phyloP scores from a whole-genome alignment of 352 stramenopile genomes.

The Pythium sukuiense region DNA sequence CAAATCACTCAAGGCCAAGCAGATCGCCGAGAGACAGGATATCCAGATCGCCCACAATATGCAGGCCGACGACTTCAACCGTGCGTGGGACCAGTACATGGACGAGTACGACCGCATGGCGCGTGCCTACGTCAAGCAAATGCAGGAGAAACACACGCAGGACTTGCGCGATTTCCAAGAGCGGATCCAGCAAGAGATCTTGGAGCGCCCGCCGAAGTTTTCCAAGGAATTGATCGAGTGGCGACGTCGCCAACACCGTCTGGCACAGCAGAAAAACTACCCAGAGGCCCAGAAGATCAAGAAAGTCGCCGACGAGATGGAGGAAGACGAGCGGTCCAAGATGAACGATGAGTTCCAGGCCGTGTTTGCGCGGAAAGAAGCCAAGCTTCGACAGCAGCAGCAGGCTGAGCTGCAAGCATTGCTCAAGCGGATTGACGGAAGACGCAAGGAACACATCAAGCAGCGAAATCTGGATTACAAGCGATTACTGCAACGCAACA shows the following conservation, averaged over 20 bases:
- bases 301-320: conserved; percentile 92
- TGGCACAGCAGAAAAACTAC: conserved; percentile 94
- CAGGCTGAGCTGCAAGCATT: conserved; percentile 91
- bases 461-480: conserved; percentile 93
- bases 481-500: conserved; percentile 93
- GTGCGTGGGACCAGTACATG: conserved; percentile 94
- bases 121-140: conserved; percentile 93
- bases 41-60: conserved; percentile 96
- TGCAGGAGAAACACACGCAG: conserved; percentile 89
- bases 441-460: conserved; percentile 93
- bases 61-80: conserved; percentile 94
- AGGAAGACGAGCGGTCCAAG: conserved; percentile 88
- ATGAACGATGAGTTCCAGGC: conserved; percentile 85
- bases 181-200: conserved; percentile 85
- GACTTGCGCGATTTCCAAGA: conserved; percentile 90
- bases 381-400: conserved; percentile 91
- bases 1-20: conserved; percentile 88
- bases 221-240: conserved; percentile 94
- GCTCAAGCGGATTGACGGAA: conserved; percentile 93
- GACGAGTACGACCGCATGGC: conserved; percentile 95
- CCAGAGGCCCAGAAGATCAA: conserved; percentile 95
- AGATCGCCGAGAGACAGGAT: conserved; percentile 91
- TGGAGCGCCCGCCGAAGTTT: conserved; percentile 89
- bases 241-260: conserved; percentile 91
- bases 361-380: conserved; percentile 87